Base-by-base conservation (phyloP, 306 rosid species). In the Datisca glomerata region DNA sequence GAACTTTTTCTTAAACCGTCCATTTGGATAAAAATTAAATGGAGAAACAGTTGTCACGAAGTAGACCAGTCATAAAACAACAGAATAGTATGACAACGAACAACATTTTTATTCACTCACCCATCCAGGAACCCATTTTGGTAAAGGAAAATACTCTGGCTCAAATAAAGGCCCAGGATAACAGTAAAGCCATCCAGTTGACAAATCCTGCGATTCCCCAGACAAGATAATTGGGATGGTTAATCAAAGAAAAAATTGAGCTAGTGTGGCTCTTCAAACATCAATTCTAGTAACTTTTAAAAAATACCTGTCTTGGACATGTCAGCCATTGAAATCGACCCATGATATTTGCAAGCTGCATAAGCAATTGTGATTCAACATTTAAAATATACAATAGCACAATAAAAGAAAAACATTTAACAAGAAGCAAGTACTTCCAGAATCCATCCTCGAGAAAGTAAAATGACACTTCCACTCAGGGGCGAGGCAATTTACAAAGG, bases 301-400 rank as follows among this genome's bases (percentile, higher is more conserved):
- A 1, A 42, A 12, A 56, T 77, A 89, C 98, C 96, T 79, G 78
- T 50, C 98, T 78, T 11, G 98, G 96, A 72, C 98, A 91, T 9
- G 98, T 91, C 47, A 84, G 63, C 98, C 96, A 91, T 50, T 60
- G 74, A 57, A 75, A 80, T 21, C 45, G 92, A 52, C 96, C 96
- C 96, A 91, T 70, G 81, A 80, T 24, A 47, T 71, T 67, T 24
- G 98, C 98, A 59, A 91, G 93, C 98, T 91, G 73, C 78, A 80
- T 15, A 66, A 68, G 50, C 37, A 74, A 52, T 45, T 53, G 42
- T n/a, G 18, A 56, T 9, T 56, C 25, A 53, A 11, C n/a, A 31
- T 31, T 31, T 14, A 31, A 31, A 3, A 31, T 14, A 31, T 31
- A 0, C 36, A 31, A 12, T 31, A 8, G 14, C n/a, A 31, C n/a